Evolutionary conservation across 441 rosid species (phyloP), one percentile per base, ranked within the genome.

Genomic region (Biscutella laevigata): DNA sequence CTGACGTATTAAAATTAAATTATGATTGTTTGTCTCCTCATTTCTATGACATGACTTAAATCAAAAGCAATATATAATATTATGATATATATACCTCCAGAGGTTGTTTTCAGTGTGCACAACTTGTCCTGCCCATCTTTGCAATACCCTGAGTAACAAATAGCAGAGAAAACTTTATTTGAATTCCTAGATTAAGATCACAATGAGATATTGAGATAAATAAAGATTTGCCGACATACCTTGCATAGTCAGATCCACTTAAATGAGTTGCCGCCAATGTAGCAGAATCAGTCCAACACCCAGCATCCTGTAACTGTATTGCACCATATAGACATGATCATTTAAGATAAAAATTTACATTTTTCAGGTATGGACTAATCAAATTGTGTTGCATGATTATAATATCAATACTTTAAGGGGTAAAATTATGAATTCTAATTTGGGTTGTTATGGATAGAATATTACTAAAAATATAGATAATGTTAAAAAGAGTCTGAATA

Each of bases 271-370:
- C 90, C 44, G 95, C 94, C 62, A 88, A 77, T 51, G 97, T 86
- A 7, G 88, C 95, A 52, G 97, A 94, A 62, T 88, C 95, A 1
- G 88, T 86, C 97, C 97, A 88, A 65, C 77, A 81, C 17, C 96
- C 95, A 62, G 92, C 87, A 81, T 88, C 95, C 81, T 88, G 97
- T n/a, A 88, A 73, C 97, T 86, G 79, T 70, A 76, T 7, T 60
- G 25, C 51, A 38, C 26, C 53, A 49, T 42, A 57, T 15, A 52
- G n/a, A 32, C 46, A 43, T 11, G 11, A n/a, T 25, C 16, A 45
- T 47, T 27, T 32, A 30, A 17, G 47, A 20, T 37, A 9, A n/a
- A n/a, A n/a, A n/a, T n/a, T n/a, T n/a, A n/a, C n/a, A n/a, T n/a
- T n/a, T n/a, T n/a, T n/a, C n/a, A n/a, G n/a, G n/a, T n/a, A n/a